A percentile compares a stretch with the other conserved stretches of the same genome.
These are phyloP conservation scores for Fallopia convolvulus DNA, from an alignment of 148 eudicot genomes.

Conservation along the genomic window DNA sequence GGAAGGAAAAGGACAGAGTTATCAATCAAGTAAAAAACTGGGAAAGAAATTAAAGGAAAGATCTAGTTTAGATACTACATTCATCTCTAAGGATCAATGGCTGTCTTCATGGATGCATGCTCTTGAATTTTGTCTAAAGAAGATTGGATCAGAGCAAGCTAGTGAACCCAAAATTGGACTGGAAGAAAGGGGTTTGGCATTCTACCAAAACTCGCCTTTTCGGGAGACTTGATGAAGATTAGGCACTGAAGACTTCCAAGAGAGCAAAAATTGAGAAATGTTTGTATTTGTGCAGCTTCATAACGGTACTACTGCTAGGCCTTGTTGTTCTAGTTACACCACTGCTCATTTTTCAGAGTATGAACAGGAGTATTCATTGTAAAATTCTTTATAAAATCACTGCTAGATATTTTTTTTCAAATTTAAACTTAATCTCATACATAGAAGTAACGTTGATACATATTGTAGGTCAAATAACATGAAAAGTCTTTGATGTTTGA, in stretches of 20 bases:
- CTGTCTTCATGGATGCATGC: too few relatives aligned
- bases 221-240: not conserved
- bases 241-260: not conserved
- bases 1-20: slow-evolving; percentile 25
- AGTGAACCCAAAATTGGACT: not conserved
- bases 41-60: slow-evolving; percentile 20
- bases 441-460: not conserved
- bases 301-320: not conserved
- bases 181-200: not conserved
- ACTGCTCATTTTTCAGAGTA: not conserved
- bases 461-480: not conserved
- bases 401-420: not conserved
- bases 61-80: not conserved
- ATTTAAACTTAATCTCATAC: not conserved
- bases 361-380: not conserved
- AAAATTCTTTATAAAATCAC: not conserved
- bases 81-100: not conserved
- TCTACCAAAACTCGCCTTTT: not conserved
- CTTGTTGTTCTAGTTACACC: too few relatives aligned
- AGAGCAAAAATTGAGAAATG: not conserved
- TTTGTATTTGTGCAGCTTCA: not conserved
- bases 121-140: not conserved
- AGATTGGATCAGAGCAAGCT: not conserved
- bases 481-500: not conserved
- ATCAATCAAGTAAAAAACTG: slow-evolving; percentile 30